Percentiles rank a stretch among this genome's conserved stretches.
Evolutionary conservation across 768 basidiomycete genomes (phyloP).

Genomic region (Mycena sanguinolenta): DNA sequence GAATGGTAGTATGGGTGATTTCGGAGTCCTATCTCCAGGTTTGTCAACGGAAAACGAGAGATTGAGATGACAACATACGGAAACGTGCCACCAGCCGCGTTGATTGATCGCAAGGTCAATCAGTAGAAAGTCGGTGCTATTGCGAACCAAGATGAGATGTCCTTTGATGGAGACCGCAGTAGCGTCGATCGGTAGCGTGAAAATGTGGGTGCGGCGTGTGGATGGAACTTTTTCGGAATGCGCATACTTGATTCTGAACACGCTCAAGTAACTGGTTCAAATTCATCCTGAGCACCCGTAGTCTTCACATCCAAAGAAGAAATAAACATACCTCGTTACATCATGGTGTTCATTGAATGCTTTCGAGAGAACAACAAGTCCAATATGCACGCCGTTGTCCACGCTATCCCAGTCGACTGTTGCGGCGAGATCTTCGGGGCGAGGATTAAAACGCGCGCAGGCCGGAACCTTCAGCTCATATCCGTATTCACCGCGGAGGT

Average conservation of each 20-base stretch:
- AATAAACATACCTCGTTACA: constrained; percentile 11
- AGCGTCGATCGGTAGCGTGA: constrained; percentile 20
- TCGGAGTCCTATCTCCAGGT: neutral
- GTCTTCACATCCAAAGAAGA: neutral
- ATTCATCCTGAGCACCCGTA: neutral
- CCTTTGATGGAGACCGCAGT: constrained; percentile 9
- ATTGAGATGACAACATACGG: neutral
- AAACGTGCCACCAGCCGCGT: constrained; percentile 21
- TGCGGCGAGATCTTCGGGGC: neutral
- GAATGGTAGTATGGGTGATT: constrained; percentile 5
- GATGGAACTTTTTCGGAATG: neutral
- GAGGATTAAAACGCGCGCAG: constrained; percentile 20
- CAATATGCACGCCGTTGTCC: constrained; percentile 30
- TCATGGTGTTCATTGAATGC: constrained; percentile 9
- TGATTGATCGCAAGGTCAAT: constrained; percentile 5
- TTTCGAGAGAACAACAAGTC: constrained; percentile 23
- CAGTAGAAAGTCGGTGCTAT: constrained; percentile 1
- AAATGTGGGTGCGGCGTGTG: constrained; percentile 16
- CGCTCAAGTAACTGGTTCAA: constrained; percentile 24
- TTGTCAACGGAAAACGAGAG: neutral
- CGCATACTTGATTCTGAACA: constrained; percentile 23
- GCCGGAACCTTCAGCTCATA: constrained; percentile 20
- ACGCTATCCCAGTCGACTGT: constrained; percentile 29
- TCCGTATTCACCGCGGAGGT: constrained; percentile 23
- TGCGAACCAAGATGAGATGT: constrained; percentile 1